Evolutionary conservation across 352 stramenopile genomes (phyloP).

Genomic region (Phytophthora foliorum): DNA sequence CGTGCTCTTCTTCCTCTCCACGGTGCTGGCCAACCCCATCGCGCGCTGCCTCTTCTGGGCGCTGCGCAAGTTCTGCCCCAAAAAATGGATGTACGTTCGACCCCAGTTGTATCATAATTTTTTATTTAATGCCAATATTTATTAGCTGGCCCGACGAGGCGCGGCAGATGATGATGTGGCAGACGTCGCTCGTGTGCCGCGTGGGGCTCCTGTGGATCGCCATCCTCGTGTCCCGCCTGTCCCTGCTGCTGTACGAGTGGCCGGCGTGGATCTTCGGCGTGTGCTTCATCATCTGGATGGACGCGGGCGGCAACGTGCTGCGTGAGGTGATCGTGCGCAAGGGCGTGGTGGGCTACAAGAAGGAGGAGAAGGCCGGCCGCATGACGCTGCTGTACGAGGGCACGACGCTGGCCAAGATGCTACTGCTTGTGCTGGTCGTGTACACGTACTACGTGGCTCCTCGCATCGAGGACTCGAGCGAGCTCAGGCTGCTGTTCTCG

Average conservation of each 20-base stretch:
- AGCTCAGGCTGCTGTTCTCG: slow-evolving; percentile 64
- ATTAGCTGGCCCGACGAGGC: slow-evolving; percentile 77
- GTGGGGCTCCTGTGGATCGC: slow-evolving; percentile 77
- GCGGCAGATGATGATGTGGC: slow-evolving; percentile 75
- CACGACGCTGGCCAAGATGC: slow-evolving; percentile 70
- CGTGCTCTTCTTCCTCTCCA: slow-evolving; percentile 83
- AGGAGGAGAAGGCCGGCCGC: slow-evolving; percentile 65
- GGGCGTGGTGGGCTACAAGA: slow-evolving; percentile 67
- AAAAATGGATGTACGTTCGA: slow-evolving; percentile 71
- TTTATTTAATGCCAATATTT: too few species aligned
- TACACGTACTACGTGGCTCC: slow-evolving; percentile 81
- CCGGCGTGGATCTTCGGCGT: slow-evolving; percentile 76
- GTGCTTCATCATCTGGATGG: slow-evolving; percentile 83
- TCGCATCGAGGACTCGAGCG: slow-evolving; percentile 61
- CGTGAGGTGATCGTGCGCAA: slow-evolving; percentile 75
- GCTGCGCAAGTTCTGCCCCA: slow-evolving; percentile 61
- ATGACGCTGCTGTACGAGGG: slow-evolving; percentile 77
- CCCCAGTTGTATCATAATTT: too few species aligned
- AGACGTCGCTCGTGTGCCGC: slow-evolving; percentile 74
- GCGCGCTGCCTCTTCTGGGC: slow-evolving; percentile 75
- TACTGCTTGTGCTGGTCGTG: slow-evolving; percentile 75
- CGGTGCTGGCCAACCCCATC: slow-evolving; percentile 75
- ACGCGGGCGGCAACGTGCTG: slow-evolving; percentile 69
- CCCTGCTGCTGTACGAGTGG: slow-evolving; percentile 70
- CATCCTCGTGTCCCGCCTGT: slow-evolving; percentile 66